Evolutionary conservation across 257 asterid species (phyloP), one percentile per base, ranked within the genome.

Genomic region (Ligustrum vulgare): DNA sequence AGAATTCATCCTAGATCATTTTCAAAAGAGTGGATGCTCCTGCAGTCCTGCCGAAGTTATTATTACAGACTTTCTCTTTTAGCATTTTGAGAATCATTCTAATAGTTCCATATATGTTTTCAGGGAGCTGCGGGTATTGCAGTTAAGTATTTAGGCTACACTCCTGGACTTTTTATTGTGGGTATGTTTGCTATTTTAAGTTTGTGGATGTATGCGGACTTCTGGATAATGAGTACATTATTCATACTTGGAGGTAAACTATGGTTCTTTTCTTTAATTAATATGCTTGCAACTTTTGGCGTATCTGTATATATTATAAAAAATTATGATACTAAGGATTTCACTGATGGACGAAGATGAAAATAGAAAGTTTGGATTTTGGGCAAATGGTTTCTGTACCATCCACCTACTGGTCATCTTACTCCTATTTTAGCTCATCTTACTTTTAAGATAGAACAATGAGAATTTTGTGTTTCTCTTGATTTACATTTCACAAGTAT

Each of bases 121-220:
- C 97, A 95, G 99, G 97, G 93, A 68, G 93, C 90, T 49, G 99
- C 98, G 65, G 96, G 97, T 80, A 87, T 80, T 87, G 97, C 98
- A 67, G 96, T 95, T 81, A 97, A 91, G 84, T 88, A 89, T 86
- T 82, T 93, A 86, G 98, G 99, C 84, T 93, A 83, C 86, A 93
- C 97, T 78, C 98, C 99, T 73, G 99, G 99, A 79, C 87, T 95
- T 75, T 93, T 91, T 81, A 93, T 95, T 69, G 98, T 95, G 72
- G 99, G 99, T 82, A 87, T 93, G 76, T 89, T 90, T 80, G 92
- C 89, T 76, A 95, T 93, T 88, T 77, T 93, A 69, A 82, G 88
- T 81, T 89, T 95, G 74, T 95, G 99, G 99, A 93, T 93, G 96
- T 95, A 87, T 86, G 98, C 98, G 69, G 93, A 95, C 92, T 91